phyloP scores from a whole-genome alignment of 305 asterid genomes.

The Fraxinus albicans region DNA sequence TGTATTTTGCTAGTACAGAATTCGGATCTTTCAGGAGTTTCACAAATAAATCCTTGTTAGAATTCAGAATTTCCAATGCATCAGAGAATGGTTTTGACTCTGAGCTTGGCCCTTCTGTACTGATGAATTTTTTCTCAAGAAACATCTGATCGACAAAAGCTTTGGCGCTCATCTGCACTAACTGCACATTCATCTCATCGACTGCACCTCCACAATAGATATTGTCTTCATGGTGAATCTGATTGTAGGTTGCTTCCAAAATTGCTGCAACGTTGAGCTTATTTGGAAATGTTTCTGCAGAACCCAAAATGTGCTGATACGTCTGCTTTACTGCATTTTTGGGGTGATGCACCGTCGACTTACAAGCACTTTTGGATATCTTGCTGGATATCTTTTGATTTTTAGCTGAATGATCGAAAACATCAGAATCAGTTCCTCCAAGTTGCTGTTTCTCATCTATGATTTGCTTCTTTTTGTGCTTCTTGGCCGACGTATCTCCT shows the following conservation, averaged over 20 bases:
- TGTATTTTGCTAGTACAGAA: constrained; percentile 26
- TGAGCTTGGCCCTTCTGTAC: constrained; percentile 20
- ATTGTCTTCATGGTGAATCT: constrained; percentile 34
- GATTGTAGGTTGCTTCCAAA: constrained; percentile 40
- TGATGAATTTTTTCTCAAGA: constrained; percentile 31
- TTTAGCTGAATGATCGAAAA: constrained; percentile 29
- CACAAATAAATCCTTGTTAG: constrained; percentile 44
- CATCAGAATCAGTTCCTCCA: constrained; percentile 29
- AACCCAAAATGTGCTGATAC: constrained; percentile 31
- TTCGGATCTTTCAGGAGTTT: constrained; percentile 43
- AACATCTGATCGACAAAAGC: constrained; percentile 52
- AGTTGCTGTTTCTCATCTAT: constrained; percentile 27
- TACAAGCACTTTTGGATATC: constrained; percentile 22
- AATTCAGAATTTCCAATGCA: constrained; percentile 53
- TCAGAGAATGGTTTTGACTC: constrained; percentile 50
- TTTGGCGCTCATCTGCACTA: constrained; percentile 51
- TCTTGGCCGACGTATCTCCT: constrained; percentile 31
- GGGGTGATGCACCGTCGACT: constrained; percentile 20
- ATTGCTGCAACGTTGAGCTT: constrained; percentile 45
- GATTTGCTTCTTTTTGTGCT: constrained; percentile 26
- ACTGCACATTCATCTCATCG: constrained; percentile 40
- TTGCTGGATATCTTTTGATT: constrained; percentile 32
- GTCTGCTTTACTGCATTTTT: constrained; percentile 24
- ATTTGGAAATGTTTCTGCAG: constrained; percentile 35
- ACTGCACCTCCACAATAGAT: constrained; percentile 25